Percentiles rank a stretch among this genome's conserved stretches.
phyloP scores from a whole-genome alignment of 1,284 basidiomycete species.

The Coniferiporia sulphurascens region DNA sequence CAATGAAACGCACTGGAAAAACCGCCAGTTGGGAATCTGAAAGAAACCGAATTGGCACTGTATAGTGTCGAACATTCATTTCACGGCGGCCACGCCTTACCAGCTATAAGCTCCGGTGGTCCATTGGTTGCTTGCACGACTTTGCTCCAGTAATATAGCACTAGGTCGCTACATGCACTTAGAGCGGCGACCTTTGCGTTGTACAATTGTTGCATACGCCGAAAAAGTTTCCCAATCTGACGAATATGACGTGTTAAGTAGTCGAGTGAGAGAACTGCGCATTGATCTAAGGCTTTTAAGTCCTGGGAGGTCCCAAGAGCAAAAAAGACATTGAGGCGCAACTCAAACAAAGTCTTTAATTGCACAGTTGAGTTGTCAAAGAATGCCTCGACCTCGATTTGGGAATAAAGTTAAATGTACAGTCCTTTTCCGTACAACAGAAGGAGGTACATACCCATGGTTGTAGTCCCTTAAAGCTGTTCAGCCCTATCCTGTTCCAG shows the following conservation, averaged over 20 bases:
- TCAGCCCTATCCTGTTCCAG: slow-evolving; percentile 52
- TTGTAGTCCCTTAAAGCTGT: slow-evolving; percentile 39
- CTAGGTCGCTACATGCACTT: slow-evolving; percentile 58
- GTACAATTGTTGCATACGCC: slow-evolving; percentile 64
- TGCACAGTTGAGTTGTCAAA: slow-evolving; percentile 56
- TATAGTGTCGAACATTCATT: background rate
- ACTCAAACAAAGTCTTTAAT: slow-evolving; percentile 46
- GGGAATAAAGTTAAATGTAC: slow-evolving; percentile 8
- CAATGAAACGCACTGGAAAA: slow-evolving; percentile 75
- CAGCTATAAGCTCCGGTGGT: slow-evolving; percentile 48
- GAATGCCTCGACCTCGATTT: slow-evolving; percentile 47
- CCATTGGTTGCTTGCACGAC: slow-evolving; percentile 61
- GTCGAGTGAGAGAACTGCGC: slow-evolving; percentile 39
- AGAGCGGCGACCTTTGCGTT: slow-evolving; percentile 53
- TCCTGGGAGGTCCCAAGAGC: slow-evolving; percentile 21
- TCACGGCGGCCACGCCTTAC: slow-evolving; percentile 32
- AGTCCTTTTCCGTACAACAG: background rate
- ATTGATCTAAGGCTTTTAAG: slow-evolving; percentile 22
- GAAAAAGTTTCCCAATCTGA: slow-evolving; percentile 72
- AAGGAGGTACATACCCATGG: slow-evolving; percentile 45
- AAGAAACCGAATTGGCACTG: background rate
- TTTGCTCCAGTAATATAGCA: slow-evolving; percentile 75
- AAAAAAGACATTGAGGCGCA: slow-evolving; percentile 39
- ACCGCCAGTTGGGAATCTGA: slow-evolving; percentile 49
- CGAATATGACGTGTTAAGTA: slow-evolving; percentile 62